phyloP scores from a whole-genome alignment of 192 early-diverging fungal genomes.

The Geranomyces variabilis region DNA sequence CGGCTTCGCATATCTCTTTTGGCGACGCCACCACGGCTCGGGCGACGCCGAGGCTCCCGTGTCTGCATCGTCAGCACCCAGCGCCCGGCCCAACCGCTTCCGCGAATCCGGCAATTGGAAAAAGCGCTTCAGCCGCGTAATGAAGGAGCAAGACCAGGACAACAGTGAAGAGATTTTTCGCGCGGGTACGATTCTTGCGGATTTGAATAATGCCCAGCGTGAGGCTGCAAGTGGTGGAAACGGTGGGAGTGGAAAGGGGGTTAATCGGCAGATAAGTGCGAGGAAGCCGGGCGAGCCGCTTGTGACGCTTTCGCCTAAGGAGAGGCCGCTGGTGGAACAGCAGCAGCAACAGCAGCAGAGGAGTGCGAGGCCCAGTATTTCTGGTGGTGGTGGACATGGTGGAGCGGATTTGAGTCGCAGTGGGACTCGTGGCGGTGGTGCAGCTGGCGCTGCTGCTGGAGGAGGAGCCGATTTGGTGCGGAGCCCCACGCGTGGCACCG shows the following conservation, averaged over 20 bases:
- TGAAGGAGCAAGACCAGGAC: slow-evolving; percentile 23
- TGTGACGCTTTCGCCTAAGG: slow-evolving; percentile 13
- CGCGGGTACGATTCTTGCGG: slow-evolving; percentile 28
- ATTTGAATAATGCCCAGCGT: background rate
- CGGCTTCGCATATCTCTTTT: slow-evolving; percentile 30
- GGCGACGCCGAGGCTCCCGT: background rate
- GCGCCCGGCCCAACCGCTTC: slow-evolving; percentile 9
- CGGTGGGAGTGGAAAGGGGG: background rate
- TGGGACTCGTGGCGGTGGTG: background rate
- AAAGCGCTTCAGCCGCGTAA: slow-evolving; percentile 30
- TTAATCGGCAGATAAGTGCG: background rate
- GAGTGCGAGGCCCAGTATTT: no score
- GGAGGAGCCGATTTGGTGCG: background rate
- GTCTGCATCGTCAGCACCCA: no score
- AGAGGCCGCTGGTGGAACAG: background rate
- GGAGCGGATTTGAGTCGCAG: background rate
- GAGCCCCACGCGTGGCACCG: background rate
- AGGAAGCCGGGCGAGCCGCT: slow-evolving; percentile 29
- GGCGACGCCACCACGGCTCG: slow-evolving; percentile 22
- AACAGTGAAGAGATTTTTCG: slow-evolving; percentile 8
- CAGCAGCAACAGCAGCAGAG: no score
- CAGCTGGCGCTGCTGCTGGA: no score
- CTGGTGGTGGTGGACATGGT: no score
- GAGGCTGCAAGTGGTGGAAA: background rate
- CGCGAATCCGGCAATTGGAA: slow-evolving; percentile 36